Percentiles rank a stretch among this genome's conserved stretches.
Conservation (phyloP, 1,139 yeast species). For the Pichia sp. region DNA sequence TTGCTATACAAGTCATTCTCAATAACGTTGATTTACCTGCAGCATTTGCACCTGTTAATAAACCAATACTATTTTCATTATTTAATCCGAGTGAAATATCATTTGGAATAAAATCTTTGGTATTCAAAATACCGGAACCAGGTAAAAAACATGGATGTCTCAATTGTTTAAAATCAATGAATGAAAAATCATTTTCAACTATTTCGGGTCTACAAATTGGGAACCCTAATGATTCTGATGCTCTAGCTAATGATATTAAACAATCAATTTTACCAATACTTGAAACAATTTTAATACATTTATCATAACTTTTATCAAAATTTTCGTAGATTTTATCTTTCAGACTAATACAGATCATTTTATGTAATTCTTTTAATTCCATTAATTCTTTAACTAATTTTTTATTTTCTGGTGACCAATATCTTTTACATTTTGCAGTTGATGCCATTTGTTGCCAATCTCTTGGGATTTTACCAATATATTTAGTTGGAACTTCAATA, state of each 20-base stretch:
- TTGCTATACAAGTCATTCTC: conserved; percentile 92
- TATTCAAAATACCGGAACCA: conserved; percentile 40
- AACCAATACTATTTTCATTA: conserved; percentile 49
- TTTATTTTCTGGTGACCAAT: conserved; percentile 91
- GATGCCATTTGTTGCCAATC: conserved; percentile 96
- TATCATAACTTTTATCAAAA: conserved; percentile 58
- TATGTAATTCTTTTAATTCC: conserved; percentile 84
- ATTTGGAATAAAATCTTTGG: conserved; percentile 83
- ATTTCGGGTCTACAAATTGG: conserved; percentile 85
- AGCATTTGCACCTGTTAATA: conserved; percentile 96
- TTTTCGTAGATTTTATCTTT: conserved; percentile 63
- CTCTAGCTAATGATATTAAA: conserved; percentile 65
- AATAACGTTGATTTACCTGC: conserved; percentile 96
- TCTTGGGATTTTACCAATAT: conserved; percentile 62
- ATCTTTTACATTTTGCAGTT: conserved; percentile 81
- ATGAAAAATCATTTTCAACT: conserved; percentile 45
- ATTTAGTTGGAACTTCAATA: conserved; percentile 76
- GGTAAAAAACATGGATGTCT: conserved; percentile 82
- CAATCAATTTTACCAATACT: conserved; percentile 73
- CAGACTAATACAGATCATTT: conserved; percentile 64
- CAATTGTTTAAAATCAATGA: conserved; percentile 62
- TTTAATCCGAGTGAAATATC: conserved; percentile 73
- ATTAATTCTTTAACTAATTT: conserved; percentile 65
- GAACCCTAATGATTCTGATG: conserved; percentile 73
- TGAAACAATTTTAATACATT: conserved; percentile 54